Evolutionary conservation across 1,284 basidiomycete species (phyloP).

Genomic region (Sporisorium sorghi): DNA sequence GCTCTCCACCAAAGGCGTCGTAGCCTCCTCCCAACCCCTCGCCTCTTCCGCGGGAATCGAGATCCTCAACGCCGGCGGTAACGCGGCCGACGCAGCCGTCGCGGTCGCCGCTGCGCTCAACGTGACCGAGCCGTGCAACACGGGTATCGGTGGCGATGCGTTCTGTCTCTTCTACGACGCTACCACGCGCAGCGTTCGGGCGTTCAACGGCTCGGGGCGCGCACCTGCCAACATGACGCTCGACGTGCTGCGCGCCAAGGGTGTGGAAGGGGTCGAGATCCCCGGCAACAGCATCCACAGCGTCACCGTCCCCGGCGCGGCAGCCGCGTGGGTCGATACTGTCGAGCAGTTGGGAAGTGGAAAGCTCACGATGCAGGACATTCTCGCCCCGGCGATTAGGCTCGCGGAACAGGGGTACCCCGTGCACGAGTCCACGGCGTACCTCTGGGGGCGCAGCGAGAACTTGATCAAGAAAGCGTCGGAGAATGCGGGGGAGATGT

Average conservation of each 20-base stretch:
- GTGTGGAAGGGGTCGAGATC: slow-evolving; percentile 75
- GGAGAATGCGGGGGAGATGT: slow-evolving; percentile 84
- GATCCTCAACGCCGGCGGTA: slow-evolving; percentile 87
- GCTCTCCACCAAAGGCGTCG: slow-evolving; percentile 79
- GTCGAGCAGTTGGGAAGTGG: slow-evolving; percentile 85
- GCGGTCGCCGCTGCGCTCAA: slow-evolving; percentile 88
- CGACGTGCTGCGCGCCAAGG: slow-evolving; percentile 78
- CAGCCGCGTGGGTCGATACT: slow-evolving; percentile 92
- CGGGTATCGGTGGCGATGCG: slow-evolving; percentile 78
- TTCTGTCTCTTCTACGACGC: slow-evolving; percentile 93
- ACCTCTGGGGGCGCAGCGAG: slow-evolving; percentile 80
- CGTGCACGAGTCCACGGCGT: slow-evolving; percentile 55
- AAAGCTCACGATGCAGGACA: slow-evolving; percentile 80
- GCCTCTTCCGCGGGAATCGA: slow-evolving; percentile 89
- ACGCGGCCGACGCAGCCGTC: slow-evolving; percentile 77
- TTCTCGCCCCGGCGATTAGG: slow-evolving; percentile 78
- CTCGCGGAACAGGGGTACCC: slow-evolving; percentile 67
- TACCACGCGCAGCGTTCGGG: slow-evolving; percentile 81
- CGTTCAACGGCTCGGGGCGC: slow-evolving; percentile 85
- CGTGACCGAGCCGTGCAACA: slow-evolving; percentile 70
- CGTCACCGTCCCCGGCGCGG: slow-evolving; percentile 92
- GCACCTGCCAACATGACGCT: slow-evolving; percentile 80
- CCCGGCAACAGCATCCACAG: slow-evolving; percentile 75
- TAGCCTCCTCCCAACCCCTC: slow-evolving; percentile 88
- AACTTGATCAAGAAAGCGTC: slow-evolving; percentile 82